Evolutionary conservation across 257 asterid genomes (phyloP).

Genomic region (Cynanchum wilfordii): DNA sequence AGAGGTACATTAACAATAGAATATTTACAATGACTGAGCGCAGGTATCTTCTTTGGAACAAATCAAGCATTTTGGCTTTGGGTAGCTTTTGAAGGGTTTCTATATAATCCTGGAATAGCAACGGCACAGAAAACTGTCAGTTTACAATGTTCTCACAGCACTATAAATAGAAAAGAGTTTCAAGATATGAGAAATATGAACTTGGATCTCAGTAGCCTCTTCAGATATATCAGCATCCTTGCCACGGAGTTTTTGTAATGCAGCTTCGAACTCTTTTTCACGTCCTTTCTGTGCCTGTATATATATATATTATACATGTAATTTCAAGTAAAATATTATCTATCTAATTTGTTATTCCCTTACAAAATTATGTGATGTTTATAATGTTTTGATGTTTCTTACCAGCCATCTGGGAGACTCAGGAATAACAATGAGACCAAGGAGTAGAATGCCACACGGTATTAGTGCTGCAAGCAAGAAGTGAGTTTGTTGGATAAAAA

Average conservation of each 20-base stretch:
- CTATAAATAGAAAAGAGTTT: not conserved
- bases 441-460: constrained; percentile 66
- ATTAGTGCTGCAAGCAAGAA: constrained; percentile 51
- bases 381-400: constrained; percentile 17
- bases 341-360: not conserved
- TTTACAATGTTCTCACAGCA: not conserved
- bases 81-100: constrained; percentile 82
- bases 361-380: not conserved
- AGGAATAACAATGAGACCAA: constrained; percentile 69
- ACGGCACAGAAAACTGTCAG: not conserved
- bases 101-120: constrained; percentile 60
- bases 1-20: not conserved
- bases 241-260: constrained; percentile 66
- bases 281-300: constrained; percentile 67
- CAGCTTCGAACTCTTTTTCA: constrained; percentile 65
- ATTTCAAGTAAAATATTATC: not conserved
- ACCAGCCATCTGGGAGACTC: constrained; percentile 98
- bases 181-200: constrained; percentile 18
- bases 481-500: constrained; percentile 8
- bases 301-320: not conserved
- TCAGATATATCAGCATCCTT: constrained; percentile 53
- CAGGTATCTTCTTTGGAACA: constrained; percentile 67
- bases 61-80: constrained; percentile 58
- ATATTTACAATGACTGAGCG: constrained; percentile 61
- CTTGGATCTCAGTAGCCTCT: constrained; percentile 87